A percentile compares a stretch with the other conserved stretches of the same genome.
phyloP scores from a whole-genome alignment of 495 filamentous ascomycete genomes.

The Penicillium pulvis region DNA sequence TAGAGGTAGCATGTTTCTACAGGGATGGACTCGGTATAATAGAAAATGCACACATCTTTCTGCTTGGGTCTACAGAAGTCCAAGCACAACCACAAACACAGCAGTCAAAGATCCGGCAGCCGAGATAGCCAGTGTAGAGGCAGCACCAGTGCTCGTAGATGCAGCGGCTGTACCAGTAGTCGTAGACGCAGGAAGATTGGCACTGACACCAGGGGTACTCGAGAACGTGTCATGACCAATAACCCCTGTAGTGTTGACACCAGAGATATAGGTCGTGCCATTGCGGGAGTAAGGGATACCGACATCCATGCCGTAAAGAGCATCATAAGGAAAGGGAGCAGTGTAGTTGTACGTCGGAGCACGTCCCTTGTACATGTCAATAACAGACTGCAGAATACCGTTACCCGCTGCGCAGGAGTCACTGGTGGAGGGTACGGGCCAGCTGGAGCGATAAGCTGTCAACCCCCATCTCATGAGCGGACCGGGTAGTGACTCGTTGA shows the following conservation, averaged over 20 bases:
- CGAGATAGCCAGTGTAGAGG: background rate
- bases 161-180: background rate
- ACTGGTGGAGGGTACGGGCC: conserved; percentile 41
- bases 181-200: background rate
- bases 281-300: conserved; percentile 20
- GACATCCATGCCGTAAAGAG: conserved; percentile 26
- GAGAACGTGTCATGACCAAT: conserved; percentile 1
- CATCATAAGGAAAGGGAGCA: conserved; percentile 41
- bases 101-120: background rate
- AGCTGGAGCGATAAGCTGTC: conserved; percentile 32
- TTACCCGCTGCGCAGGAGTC: conserved; percentile 41
- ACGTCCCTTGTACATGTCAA: conserved; percentile 31
- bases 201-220: background rate
- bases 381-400: conserved; percentile 41
- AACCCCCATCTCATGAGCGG: conserved; percentile 35
- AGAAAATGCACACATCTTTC: too few species aligned
- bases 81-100: background rate
- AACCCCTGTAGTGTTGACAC: conserved; percentile 12
- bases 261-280: conserved; percentile 15
- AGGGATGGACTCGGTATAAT: too few species aligned
- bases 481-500: conserved; percentile 47
- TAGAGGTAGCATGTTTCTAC: too few species aligned
- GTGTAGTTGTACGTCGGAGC: conserved; percentile 41
- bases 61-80: background rate
- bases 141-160: background rate